Evolutionary conservation across 108 stramenopile genomes (phyloP).

Genomic region (Cyclostephanos tholiformis): DNA sequence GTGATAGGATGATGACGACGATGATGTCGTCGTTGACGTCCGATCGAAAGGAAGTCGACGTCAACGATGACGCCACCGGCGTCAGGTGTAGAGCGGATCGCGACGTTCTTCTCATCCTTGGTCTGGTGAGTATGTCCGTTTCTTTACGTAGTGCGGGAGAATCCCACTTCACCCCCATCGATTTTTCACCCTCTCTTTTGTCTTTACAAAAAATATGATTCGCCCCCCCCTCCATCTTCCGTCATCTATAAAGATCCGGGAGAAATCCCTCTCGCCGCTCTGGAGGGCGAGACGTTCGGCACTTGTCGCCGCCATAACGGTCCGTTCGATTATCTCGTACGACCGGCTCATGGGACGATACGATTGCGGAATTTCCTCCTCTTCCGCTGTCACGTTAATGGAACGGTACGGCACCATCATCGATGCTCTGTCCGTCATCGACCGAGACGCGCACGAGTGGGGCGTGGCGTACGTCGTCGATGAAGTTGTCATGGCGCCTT

Average conservation of each 20-base stretch:
- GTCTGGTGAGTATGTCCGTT: constrained; percentile 28
- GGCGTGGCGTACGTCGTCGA: constrained; percentile 48
- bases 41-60: background rate
- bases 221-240: too few species aligned
- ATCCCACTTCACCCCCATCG: background rate
- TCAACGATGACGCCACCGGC: background rate
- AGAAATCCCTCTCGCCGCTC: constrained; percentile 29
- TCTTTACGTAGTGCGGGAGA: background rate
- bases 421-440: constrained; percentile 20
- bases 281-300: constrained; percentile 33
- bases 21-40: background rate
- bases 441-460: constrained; percentile 34
- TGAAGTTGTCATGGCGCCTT: constrained; percentile 1
- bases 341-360: constrained; percentile 14
- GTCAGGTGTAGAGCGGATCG: constrained; percentile 34
- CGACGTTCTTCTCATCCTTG: constrained; percentile 36
- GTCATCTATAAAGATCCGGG: constrained; percentile 28
- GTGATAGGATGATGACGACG: background rate
- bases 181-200: too few species aligned
- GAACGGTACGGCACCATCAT: constrained; percentile 39
- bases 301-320: constrained; percentile 38
- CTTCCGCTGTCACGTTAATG: background rate
- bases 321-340: constrained; percentile 37
- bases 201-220: too few species aligned
- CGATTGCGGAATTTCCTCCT: background rate